Evolutionary conservation across 2,329 filamentous ascomycete species (phyloP), one percentile per base, ranked within the genome.

Genomic region (Fusarium foetens): DNA sequence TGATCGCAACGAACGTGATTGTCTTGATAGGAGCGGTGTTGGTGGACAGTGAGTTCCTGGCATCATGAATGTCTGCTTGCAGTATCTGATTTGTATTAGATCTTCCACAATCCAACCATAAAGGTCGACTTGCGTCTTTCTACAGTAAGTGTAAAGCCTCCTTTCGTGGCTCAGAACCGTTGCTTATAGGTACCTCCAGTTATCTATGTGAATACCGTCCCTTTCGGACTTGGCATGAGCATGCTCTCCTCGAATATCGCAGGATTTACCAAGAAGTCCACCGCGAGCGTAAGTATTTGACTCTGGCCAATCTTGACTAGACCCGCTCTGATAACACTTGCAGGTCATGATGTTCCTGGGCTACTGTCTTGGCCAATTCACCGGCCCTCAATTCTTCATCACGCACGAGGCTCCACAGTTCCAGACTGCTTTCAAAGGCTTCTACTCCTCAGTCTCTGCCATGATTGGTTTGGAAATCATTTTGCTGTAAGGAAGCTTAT

Each of bases 1-100:
- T 52, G 49, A 38, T 52, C 5, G 23, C 49, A 17, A 52, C 49
- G 7, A 52, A 52, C 5, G 8, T 38, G 0, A 38, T 52, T 7
- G 49, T 52, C 9, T 17, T 52, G 23, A 27, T 38, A 38, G 49
- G 49, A 4, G 49, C 49, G 13, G 49, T 52, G 3, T n/a, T 38
- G 5, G 49, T 52, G 7, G 49, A 36, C 2, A 38, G 49, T 52
- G 5, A 52, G 49, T 52, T 1, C 16, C 13, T 3, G 10, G 0
- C 19, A 13, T 21, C 0, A 16, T 5, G 4, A 0, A 21, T 8
- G 1, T 25, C 33, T n/a, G 6, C 19, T 2, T 11, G 0, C 16
- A 2, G 8, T n/a, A 16, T 52, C 49, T 52, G 23, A 52, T 6
- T 0, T 19, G 10, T 6, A 6, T 6, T 13, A 52, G 49, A 52